Percentiles rank a stretch among this genome's conserved stretches.
phyloP scores from a whole-genome alignment of 2,329 filamentous ascomycete species.

The Tolypocladium capitatum region DNA sequence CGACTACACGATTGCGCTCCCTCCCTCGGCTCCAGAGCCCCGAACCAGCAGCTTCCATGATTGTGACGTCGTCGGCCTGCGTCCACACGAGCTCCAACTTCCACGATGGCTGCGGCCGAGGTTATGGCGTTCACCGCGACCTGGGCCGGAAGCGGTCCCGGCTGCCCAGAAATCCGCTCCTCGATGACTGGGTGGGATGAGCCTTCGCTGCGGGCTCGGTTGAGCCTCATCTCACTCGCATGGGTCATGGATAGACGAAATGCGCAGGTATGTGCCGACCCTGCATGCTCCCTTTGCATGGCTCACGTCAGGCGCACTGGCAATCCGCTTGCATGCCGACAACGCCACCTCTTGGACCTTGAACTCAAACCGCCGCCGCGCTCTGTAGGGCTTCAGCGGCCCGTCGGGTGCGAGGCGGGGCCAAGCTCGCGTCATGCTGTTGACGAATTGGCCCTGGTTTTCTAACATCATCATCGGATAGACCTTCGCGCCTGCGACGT shows the following conservation, averaged over 20 bases:
- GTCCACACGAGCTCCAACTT: conserved; percentile 30
- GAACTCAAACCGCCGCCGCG: background rate
- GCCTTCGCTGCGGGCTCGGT: conserved; percentile 17
- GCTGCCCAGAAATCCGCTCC: conserved; percentile 19
- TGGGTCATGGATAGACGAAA: conserved; percentile 19
- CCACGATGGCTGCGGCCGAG: conserved; percentile 41
- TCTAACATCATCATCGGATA: background rate
- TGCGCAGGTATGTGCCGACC: conserved; percentile 3
- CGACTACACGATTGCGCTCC: conserved; percentile 3
- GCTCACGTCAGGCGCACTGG: background rate
- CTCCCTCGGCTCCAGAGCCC: conserved; percentile 5
- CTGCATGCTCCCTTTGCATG: background rate
- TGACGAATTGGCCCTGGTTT: background rate
- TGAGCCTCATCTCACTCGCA: conserved; percentile 25
- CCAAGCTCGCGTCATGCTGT: background rate
- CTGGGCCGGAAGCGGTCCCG: conserved; percentile 28
- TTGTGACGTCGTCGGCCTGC: conserved; percentile 28
- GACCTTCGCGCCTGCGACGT: background rate
- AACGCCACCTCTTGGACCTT: background rate
- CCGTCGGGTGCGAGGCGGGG: background rate
- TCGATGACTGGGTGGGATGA: conserved; percentile 15
- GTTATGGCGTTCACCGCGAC: conserved; percentile 29
- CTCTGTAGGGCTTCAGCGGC: background rate
- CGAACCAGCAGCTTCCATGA: conserved; percentile 34
- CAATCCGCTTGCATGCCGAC: background rate